Percentiles rank a stretch among this genome's conserved stretches.
Conservation (phyloP, 1,284 basidiomycete species). For the Cutaneotrichosporon curvatum region DNA sequence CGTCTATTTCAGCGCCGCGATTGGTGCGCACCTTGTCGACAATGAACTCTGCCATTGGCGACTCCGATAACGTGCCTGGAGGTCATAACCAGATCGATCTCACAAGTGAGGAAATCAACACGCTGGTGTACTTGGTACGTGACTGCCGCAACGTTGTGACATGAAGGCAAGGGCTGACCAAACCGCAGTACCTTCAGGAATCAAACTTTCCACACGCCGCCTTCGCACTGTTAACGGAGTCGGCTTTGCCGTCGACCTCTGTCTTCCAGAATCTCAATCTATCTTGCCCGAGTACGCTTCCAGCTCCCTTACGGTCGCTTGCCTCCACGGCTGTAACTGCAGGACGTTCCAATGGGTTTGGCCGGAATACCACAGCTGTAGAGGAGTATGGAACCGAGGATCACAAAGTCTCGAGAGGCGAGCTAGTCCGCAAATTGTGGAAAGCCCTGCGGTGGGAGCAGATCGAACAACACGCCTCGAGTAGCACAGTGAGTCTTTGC, state of each 20-base stretch:
- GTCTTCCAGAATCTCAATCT: constrained; percentile 41
- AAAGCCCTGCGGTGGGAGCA: constrained; percentile 42
- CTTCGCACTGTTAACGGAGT: constrained; percentile 38
- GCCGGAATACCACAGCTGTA: no score
- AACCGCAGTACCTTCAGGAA: constrained; percentile 41
- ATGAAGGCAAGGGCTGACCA: not conserved
- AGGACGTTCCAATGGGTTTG: constrained; percentile 11
- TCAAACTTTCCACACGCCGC: constrained; percentile 43
- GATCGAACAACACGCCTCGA: constrained; percentile 29
- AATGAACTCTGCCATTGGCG: no score
- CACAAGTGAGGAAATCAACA: constrained; percentile 41
- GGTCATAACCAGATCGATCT: constrained; percentile 27
- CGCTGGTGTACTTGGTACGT: constrained; percentile 39
- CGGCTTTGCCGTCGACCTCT: constrained; percentile 30
- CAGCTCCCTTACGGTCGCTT: no score
- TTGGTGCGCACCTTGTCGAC: no score
- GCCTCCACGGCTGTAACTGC: no score
- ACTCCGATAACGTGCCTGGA: no score
- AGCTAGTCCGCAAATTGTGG: constrained; percentile 40
- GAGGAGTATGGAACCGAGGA: no score
- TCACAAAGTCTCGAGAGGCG: constrained; percentile 21
- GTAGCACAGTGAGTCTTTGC: not conserved
- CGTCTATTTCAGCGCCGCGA: no score
- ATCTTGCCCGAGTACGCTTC: constrained; percentile 18
- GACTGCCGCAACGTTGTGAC: no score